Conservation (phyloP, 2,329 filamentous ascomycete species). For the Xylariaceae sp. region DNA sequence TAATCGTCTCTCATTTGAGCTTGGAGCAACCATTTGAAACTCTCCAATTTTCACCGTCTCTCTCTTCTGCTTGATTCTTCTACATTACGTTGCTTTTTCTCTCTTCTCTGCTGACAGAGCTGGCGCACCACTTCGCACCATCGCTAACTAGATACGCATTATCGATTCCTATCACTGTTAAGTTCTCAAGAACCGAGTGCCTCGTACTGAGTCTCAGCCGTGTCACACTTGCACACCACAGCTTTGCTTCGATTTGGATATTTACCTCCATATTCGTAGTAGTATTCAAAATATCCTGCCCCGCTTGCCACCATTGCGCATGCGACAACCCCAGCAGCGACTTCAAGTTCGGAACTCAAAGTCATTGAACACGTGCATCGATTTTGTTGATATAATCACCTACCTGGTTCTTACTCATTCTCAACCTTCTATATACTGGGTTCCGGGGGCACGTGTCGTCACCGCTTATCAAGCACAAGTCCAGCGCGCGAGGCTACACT, state of each 20-base stretch:
- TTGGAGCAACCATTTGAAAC: neutral
- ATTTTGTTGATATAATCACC: neutral
- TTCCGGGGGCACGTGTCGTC: neutral
- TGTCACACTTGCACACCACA: neutral
- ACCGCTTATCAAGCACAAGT: neutral
- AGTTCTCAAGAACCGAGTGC: neutral
- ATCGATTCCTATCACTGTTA: neutral
- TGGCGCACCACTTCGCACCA: constrained; percentile 8
- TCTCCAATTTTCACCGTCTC: neutral
- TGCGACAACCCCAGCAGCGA: neutral
- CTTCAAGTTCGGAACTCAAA: neutral
- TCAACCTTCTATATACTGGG: neutral
- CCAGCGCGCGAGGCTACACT: neutral
- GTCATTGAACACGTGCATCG: neutral
- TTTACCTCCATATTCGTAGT: no score
- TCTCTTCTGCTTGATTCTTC: neutral
- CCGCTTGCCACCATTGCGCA: neutral
- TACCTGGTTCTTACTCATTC: neutral
- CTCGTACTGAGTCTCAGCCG: neutral
- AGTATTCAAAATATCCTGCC: neutral
- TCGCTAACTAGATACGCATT: constrained; percentile 1
- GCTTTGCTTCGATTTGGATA: neutral
- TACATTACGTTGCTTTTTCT: neutral
- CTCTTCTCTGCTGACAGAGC: neutral
- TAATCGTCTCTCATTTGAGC: neutral